These are phyloP conservation scores for Globisporangium irregulare DNA, from an alignment of 352 stramenopile species.

Conservation along the genomic window DNA sequence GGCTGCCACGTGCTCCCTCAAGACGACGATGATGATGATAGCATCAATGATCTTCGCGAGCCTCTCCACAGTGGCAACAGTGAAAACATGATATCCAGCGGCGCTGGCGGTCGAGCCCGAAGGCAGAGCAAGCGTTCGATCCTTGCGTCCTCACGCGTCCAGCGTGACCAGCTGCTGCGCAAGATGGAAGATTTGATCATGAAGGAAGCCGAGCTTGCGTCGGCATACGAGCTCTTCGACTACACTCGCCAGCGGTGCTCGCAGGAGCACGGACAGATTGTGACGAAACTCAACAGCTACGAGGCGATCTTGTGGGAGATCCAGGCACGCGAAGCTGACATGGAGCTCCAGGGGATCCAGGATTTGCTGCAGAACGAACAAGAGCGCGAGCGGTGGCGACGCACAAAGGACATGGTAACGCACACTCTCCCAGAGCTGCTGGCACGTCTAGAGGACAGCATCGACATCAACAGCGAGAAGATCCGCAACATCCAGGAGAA, in stretches of 20 bases:
- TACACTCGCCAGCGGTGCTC: conserved; percentile 44
- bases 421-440: conserved; percentile 50
- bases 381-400: conserved; percentile 42
- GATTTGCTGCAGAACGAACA: conserved; percentile 26
- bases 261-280: conserved; percentile 48
- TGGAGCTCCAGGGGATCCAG: conserved; percentile 19
- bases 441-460: conserved; percentile 50
- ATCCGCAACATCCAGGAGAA: conserved; percentile 56
- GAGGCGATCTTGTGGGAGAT: conserved; percentile 33
- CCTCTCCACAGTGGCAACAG: conserved; percentile 1
- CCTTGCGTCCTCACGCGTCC: conserved; percentile 44
- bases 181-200: conserved; percentile 59
- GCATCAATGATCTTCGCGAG: conserved; percentile 17
- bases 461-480: conserved; percentile 61
- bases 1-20: conserved; percentile 46
- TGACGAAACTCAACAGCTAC: conserved; percentile 41
- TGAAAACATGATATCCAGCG: neutral
- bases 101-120: neutral
- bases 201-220: conserved; percentile 57
- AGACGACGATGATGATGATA: conserved; percentile 20
- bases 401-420: conserved; percentile 53
- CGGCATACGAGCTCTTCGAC: conserved; percentile 56
- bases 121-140: conserved; percentile 17
- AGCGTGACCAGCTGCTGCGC: conserved; percentile 53
- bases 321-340: conserved; percentile 21